phyloP scores from a whole-genome alignment of 2,329 filamentous ascomycete species.

The Beauveria brongniartii region DNA sequence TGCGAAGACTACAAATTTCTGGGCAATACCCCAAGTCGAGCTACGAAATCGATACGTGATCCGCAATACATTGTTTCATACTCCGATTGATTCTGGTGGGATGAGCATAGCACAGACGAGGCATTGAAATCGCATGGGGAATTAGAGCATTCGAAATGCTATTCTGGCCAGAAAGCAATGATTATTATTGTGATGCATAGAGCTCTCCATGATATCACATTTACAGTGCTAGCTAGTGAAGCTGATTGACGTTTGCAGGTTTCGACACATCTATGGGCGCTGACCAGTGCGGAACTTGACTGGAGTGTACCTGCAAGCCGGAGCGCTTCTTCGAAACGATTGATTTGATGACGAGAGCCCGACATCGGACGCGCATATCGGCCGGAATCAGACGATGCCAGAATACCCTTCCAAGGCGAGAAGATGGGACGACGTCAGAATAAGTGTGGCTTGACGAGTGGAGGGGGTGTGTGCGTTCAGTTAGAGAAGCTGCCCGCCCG shows the following conservation, averaged over 20 bases:
- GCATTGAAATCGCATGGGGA: not conserved
- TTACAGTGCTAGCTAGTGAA: not conserved
- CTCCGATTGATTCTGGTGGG: not conserved
- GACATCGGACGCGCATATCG: not conserved
- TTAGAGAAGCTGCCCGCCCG: not conserved
- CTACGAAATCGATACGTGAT: not conserved
- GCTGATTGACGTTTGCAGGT: not conserved
- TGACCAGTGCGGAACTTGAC: not conserved
- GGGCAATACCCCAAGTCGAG: not conserved
- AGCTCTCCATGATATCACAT: not conserved
- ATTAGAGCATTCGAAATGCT: not conserved
- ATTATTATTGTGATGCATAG: not conserved
- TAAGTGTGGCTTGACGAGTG: conserved; percentile 8
- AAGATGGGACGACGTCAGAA: conserved; percentile 7
- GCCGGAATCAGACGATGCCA: not conserved
- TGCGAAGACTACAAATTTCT: not conserved
- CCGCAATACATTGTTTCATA: not conserved
- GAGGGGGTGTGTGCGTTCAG: not conserved
- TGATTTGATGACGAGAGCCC: not conserved
- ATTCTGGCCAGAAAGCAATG: not conserved
- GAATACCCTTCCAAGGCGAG: not conserved
- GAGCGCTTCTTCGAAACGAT: not conserved
- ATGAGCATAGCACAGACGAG: conserved; percentile 1
- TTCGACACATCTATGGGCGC: not conserved
- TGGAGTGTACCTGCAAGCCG: not conserved